phyloP scores from a whole-genome alignment of 257 asterid species.

The Voacanga thouarsii region DNA sequence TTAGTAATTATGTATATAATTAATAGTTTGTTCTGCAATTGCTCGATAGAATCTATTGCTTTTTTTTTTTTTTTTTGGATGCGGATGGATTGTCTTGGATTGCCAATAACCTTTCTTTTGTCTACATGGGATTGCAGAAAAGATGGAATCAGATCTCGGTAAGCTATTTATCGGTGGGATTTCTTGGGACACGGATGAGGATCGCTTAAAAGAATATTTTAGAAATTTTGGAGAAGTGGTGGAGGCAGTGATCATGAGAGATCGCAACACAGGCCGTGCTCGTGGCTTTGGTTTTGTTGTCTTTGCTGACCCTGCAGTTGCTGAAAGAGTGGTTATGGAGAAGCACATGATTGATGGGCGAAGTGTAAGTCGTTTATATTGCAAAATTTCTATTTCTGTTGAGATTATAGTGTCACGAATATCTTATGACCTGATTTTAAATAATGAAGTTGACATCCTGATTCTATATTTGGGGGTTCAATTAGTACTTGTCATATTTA shows the following conservation, averaged over 20 bases:
- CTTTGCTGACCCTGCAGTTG: slow-evolving; percentile 64
- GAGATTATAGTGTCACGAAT: slow-evolving; percentile 11
- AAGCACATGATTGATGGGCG: slow-evolving; percentile 78
- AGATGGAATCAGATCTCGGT: slow-evolving; percentile 79
- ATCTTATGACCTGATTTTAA: neutral
- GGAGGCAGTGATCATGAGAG: slow-evolving; percentile 88
- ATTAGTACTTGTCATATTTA: neutral
- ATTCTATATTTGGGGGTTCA: neutral
- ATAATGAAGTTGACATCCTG: neutral
- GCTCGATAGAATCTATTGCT: neutral
- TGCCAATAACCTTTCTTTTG: slow-evolving; percentile 8
- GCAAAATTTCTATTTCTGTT: neutral
- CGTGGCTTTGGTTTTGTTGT: slow-evolving; percentile 87
- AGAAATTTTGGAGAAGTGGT: slow-evolving; percentile 64
- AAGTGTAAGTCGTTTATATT: slow-evolving; percentile 45
- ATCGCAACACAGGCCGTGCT: slow-evolving; percentile 78
- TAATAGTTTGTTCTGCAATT: slow-evolving; percentile 17
- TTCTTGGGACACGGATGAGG: slow-evolving; percentile 94
- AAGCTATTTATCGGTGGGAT: slow-evolving; percentile 90
- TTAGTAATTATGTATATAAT: slow-evolving; percentile 11
- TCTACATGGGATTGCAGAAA: slow-evolving; percentile 36
- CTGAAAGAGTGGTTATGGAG: slow-evolving; percentile 77
- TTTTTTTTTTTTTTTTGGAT: slow-evolving; percentile 1
- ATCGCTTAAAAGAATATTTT: slow-evolving; percentile 68
- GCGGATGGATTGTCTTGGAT: slow-evolving; percentile 17